Evolutionary conservation across 352 stramenopile genomes (phyloP), one percentile per base, ranked within the genome.

Genomic region (Globisporangium megalacanthum): DNA sequence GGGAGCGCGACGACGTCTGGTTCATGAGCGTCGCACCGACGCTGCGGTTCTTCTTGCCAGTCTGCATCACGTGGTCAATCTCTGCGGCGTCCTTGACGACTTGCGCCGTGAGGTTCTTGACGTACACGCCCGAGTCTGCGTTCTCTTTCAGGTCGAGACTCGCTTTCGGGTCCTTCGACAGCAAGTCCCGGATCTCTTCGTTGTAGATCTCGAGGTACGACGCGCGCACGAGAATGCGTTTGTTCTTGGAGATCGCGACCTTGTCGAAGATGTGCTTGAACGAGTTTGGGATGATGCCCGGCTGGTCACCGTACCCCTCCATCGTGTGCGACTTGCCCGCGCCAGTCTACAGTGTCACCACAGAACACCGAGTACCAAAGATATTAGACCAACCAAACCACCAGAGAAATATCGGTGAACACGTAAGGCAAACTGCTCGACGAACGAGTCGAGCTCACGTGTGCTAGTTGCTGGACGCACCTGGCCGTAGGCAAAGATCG

Each of bases 141-240:
- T 90, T 97, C 66, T 98, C 89, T 54, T 97, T 97, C 20, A 98
- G 72, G 55, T 97, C 88, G 10, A 96, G 70, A n/a, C 80, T 81
- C 29, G 70, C 65, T 25, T 72, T 79, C 0, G 79, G 78, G 56
- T 97, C 83, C 56, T 89, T 92, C 19, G 80, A 88, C 36, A 99
- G 68, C 36, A 99, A 70, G 64, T 99, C 96, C 22, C 92, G 75
- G 62, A 98, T 98, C 66, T 99, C 92, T 77, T 99, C 96, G 64
- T 98, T 98, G 77, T 99, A 99, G 64, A 99, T 98, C 72, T 99
- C 96, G 31, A 98, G 77, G 63, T 98, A 98, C 9, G 84, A 97
- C 42, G 94, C 88, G 42, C 94, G 83, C 22, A 99, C 96, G 31
- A 99, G 77, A 64, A 98, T 98, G 63, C 98, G 95, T 52, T 97